phyloP scores from a whole-genome alignment of 257 asterid species.

The Catharanthus roseus region DNA sequence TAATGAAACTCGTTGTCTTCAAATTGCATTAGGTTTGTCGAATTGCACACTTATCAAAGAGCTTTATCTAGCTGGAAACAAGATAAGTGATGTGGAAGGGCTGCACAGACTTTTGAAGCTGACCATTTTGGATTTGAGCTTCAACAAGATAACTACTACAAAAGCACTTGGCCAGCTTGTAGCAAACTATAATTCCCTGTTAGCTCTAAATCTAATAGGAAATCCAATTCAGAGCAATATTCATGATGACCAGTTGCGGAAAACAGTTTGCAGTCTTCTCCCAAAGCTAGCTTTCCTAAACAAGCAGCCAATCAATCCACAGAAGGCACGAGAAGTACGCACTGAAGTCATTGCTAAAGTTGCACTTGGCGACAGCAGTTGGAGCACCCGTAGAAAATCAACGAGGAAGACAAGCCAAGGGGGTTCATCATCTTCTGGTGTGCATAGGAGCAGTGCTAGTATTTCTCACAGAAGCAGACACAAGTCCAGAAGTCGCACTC shows the following conservation, averaged over 20 bases:
- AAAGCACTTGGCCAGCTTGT: constrained; percentile 83
- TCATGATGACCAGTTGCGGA: constrained; percentile 59
- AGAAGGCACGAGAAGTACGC: constrained; percentile 56
- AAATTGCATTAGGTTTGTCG: constrained; percentile 48
- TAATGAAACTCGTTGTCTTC: constrained; percentile 5
- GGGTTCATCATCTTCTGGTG: constrained; percentile 24
- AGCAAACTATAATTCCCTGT: constrained; percentile 63
- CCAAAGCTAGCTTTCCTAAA: constrained; percentile 59
- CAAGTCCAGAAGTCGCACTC: constrained; percentile 34
- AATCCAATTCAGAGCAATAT: constrained; percentile 68
- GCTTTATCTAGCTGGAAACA: constrained; percentile 79
- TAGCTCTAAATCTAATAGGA: constrained; percentile 68
- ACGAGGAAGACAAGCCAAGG: constrained; percentile 36
- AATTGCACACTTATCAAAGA: constrained; percentile 62
- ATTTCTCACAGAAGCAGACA: constrained; percentile 40
- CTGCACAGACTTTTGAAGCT: constrained; percentile 76
- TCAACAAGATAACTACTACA: constrained; percentile 69
- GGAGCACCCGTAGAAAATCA: constrained; percentile 37
- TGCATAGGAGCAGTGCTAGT: constrained; percentile 31
- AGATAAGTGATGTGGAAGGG: constrained; percentile 75
- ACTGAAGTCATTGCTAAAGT: constrained; percentile 55
- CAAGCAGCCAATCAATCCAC: constrained; percentile 54
- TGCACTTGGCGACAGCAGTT: constrained; percentile 43
- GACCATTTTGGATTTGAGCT: constrained; percentile 67
- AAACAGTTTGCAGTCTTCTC: constrained; percentile 53